These are phyloP conservation scores for Pezicula neosporulosa DNA, from an alignment of 2,329 filamentous ascomycete species.

Conservation along the genomic window DNA sequence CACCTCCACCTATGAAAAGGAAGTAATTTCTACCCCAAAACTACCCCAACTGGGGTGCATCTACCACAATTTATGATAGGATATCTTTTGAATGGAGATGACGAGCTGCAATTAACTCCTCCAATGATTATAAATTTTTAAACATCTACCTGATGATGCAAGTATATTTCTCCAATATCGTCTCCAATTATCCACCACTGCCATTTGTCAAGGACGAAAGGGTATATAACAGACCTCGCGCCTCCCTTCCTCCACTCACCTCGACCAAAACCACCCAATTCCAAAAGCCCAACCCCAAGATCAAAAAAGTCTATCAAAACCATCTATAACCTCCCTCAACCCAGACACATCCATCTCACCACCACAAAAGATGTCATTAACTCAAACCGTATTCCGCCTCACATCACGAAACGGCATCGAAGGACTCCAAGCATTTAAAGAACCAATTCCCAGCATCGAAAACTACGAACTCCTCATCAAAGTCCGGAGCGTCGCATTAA, in stretches of 20 bases:
- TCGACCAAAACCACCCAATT: neutral
- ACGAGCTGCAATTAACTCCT: neutral
- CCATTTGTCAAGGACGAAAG: neutral
- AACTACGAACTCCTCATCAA: constrained; percentile 28
- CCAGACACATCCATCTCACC: neutral
- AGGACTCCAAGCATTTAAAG: constrained; percentile 19
- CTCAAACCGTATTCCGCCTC: constrained; percentile 13
- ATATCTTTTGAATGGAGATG: neutral
- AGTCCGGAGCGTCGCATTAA: constrained; percentile 29
- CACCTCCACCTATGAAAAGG: no score
- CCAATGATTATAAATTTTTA: neutral
- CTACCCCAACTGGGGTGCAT: neutral
- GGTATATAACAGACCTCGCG: neutral
- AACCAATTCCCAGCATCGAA: constrained; percentile 22
- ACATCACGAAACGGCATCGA: constrained; percentile 4
- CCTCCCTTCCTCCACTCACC: neutral
- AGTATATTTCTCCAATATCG: neutral
- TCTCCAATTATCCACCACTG: neutral
- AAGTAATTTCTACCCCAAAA: neutral
- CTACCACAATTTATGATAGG: neutral
- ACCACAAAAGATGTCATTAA: constrained; percentile 7
- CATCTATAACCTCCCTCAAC: neutral
- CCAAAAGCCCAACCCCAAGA: neutral
- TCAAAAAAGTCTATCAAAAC: neutral
- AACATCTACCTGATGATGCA: neutral